These are phyloP conservation scores for Fusarium cicatricum DNA, from an alignment of 2,329 filamentous ascomycete species.

Conservation along the genomic window DNA sequence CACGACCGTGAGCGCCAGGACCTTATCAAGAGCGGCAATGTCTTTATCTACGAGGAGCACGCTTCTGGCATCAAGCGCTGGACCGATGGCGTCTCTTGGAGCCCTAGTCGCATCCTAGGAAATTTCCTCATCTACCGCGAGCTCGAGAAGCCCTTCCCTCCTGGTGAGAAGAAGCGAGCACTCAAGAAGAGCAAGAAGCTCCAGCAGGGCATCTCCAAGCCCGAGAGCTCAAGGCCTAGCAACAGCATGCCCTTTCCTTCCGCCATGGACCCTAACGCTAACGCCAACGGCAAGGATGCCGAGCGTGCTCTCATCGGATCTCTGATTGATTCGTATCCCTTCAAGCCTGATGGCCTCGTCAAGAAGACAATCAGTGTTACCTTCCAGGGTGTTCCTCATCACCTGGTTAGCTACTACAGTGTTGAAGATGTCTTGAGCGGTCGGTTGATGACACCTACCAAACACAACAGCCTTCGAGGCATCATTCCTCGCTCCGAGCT, in stretches of 20 bases:
- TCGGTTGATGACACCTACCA: slow-evolving; percentile 65
- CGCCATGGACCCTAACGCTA: slow-evolving; percentile 25
- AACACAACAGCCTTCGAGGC: slow-evolving; percentile 49
- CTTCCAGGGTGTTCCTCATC: slow-evolving; percentile 77
- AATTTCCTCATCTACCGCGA: slow-evolving; percentile 90
- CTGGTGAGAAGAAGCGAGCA: slow-evolving; percentile 85
- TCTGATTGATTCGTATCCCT: slow-evolving; percentile 87
- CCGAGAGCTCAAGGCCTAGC: slow-evolving; percentile 38
- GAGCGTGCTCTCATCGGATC: slow-evolving; percentile 73
- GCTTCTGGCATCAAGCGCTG: slow-evolving; percentile 92
- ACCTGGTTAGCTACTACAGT: slow-evolving; percentile 89
- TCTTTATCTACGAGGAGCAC: slow-evolving; percentile 93
- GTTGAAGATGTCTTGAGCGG: slow-evolving; percentile 77
- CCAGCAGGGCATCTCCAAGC: slow-evolving; percentile 49
- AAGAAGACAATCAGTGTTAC: slow-evolving; percentile 93
- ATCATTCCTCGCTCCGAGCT: slow-evolving; percentile 66
- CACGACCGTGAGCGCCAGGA: slow-evolving; percentile 82
- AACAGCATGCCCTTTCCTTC: slow-evolving; percentile 17
- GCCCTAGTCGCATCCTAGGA: slow-evolving; percentile 83
- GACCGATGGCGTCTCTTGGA: slow-evolving; percentile 94
- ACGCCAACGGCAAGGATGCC: slow-evolving; percentile 39
- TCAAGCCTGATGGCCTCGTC: slow-evolving; percentile 82
- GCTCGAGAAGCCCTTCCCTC: slow-evolving; percentile 78
- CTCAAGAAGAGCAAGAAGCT: slow-evolving; percentile 70
- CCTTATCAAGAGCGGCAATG: slow-evolving; percentile 82